phyloP scores from a whole-genome alignment of 768 basidiomycete species.

The Mycena epipterygia region DNA sequence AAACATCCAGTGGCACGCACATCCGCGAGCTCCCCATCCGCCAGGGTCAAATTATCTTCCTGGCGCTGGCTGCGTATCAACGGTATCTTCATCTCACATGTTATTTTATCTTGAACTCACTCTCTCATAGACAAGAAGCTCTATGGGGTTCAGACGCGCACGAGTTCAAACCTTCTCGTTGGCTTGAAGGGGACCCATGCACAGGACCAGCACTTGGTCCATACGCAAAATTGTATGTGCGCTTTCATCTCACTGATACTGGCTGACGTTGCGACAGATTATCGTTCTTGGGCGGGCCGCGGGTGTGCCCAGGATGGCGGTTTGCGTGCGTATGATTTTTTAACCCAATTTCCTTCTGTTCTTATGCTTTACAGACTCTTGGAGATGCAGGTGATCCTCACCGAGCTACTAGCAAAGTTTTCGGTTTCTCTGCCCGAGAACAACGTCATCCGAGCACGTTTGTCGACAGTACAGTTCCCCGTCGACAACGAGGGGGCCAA shows the following conservation, averaged over 20 bases:
- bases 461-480: slow-evolving; percentile 17
- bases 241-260: slow-evolving; percentile 2
- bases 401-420: slow-evolving; percentile 18
- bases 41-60: slow-evolving; percentile 29
- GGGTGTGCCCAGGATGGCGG: slow-evolving; percentile 22
- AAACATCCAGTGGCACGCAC: slow-evolving; percentile 9
- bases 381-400: slow-evolving; percentile 26
- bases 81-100: slow-evolving; percentile 30
- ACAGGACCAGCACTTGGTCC: slow-evolving; percentile 23
- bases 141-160: slow-evolving; percentile 33
- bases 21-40: slow-evolving; percentile 22
- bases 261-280: slow-evolving; percentile 1
- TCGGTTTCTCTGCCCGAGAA: slow-evolving; percentile 23
- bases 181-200: slow-evolving; percentile 17
- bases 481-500: slow-evolving; percentile 16
- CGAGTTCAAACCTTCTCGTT: slow-evolving; percentile 25
- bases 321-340: slow-evolving; percentile 24
- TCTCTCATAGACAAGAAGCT: slow-evolving; percentile 8
- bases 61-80: slow-evolving; percentile 27
- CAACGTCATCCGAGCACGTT: slow-evolving; percentile 12
- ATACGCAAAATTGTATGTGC: slow-evolving; percentile 32
- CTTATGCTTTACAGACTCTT: slow-evolving; percentile 16
- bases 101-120: slow-evolving; percentile 1
- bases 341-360: not conserved
- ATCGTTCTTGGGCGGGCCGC: slow-evolving; percentile 10